phyloP scores from a whole-genome alignment of 192 early-diverging fungal genomes.

The Coemansia umbellata region DNA sequence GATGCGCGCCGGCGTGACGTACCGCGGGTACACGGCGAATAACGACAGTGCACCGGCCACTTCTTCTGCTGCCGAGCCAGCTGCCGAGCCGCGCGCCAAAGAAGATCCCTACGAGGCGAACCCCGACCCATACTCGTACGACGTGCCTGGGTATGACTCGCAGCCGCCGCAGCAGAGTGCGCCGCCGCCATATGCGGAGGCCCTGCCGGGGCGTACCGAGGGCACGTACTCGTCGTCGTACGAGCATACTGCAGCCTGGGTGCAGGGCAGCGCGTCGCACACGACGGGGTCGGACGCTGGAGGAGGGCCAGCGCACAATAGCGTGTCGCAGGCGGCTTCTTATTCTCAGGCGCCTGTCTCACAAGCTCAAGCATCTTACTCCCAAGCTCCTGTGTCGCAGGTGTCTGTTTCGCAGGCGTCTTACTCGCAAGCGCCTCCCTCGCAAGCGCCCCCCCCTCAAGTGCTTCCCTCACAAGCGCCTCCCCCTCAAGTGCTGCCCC shows the following conservation, averaged over 20 bases:
- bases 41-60: neutral
- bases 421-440: neutral
- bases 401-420: no score
- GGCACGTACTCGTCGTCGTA: conserved; percentile 50
- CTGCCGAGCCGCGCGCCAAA: neutral
- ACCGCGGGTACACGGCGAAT: conserved; percentile 24
- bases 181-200: conserved; percentile 37
- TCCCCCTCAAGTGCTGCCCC: conserved; percentile 4
- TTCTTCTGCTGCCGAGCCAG: neutral
- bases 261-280: conserved; percentile 34
- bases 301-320: conserved; percentile 8
- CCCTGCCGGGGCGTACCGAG: conserved; percentile 30
- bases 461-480: conserved; percentile 3
- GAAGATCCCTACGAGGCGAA: neutral
- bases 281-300: conserved; percentile 31
- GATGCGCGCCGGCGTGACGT: conserved; percentile 23
- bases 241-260: conserved; percentile 48
- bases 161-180: neutral
- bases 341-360: no score
- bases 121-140: conserved; percentile 35
- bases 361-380: no score
- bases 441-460: neutral
- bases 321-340: neutral
- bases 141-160: conserved; percentile 31
- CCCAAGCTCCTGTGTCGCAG: no score